A percentile compares a stretch with the other conserved stretches of the same genome.
These are phyloP conservation scores for Penicillium atrosanguineum DNA, from an alignment of 495 filamentous ascomycete species.

Conservation along the genomic window DNA sequence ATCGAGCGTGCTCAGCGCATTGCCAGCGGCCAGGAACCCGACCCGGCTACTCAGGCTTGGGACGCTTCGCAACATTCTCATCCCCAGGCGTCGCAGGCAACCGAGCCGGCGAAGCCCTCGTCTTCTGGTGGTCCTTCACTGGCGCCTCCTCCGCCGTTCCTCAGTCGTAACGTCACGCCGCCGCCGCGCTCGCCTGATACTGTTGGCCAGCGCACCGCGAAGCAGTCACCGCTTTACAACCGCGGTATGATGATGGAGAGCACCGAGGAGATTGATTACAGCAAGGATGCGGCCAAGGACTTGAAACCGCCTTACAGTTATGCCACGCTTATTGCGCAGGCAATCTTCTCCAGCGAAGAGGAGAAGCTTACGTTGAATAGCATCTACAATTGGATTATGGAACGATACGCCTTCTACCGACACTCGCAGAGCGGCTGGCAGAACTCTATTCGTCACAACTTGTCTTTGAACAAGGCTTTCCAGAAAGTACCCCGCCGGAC, in stretches of 20 bases:
- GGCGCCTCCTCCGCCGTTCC: constrained; percentile 67
- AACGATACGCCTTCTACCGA: constrained; percentile 86
- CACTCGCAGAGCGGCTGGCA: constrained; percentile 86
- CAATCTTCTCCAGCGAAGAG: constrained; percentile 79
- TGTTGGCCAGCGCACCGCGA: constrained; percentile 45
- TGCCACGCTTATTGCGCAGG: constrained; percentile 94
- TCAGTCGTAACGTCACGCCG: constrained; percentile 67
- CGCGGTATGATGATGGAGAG: constrained; percentile 72
- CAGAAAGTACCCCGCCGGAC: constrained; percentile 86
- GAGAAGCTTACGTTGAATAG: constrained; percentile 83
- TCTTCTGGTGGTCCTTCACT: constrained; percentile 52
- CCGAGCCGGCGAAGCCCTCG: constrained; percentile 23
- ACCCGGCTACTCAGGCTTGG: constrained; percentile 29
- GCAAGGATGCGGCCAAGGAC: constrained; percentile 75
- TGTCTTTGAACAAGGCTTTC: constrained; percentile 91
- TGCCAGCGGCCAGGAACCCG: constrained; percentile 42
- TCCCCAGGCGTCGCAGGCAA: constrained; percentile 31
- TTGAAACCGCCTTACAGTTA: constrained; percentile 95
- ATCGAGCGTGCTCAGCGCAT: constrained; percentile 49
- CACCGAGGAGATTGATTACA: constrained; percentile 80
- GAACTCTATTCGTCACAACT: constrained; percentile 96
- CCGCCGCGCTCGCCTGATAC: constrained; percentile 51
- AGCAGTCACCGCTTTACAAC: constrained; percentile 58
- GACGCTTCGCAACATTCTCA: constrained; percentile 42
- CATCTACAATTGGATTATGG: constrained; percentile 90